Evolutionary conservation across 768 basidiomycete species (phyloP).

Genomic region (Boletus insuetus): DNA sequence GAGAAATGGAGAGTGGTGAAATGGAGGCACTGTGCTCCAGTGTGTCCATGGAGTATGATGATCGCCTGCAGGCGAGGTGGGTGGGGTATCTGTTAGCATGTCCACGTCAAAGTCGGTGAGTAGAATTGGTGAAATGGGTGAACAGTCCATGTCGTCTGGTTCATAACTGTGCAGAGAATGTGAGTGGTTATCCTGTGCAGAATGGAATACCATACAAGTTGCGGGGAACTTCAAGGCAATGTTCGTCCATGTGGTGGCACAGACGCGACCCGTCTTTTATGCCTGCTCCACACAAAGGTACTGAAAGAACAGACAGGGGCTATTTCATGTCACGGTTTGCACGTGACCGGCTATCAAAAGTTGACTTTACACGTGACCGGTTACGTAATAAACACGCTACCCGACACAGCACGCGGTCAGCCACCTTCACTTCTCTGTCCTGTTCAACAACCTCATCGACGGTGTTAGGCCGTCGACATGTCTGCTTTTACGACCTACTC

Average conservation of each 20-base stretch:
- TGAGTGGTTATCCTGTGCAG: neutral
- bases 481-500: conserved; percentile 36
- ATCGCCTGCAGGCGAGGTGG: neutral
- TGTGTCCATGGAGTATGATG: neutral
- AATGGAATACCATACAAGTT: neutral
- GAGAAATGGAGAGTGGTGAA: neutral
- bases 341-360: conserved; percentile 20
- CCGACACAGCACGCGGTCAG: conserved; percentile 12
- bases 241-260: no score
- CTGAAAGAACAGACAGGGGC: neutral
- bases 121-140: conserved; percentile 2
- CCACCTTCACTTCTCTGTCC: conserved; percentile 10
- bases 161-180: neutral
- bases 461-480: conserved; percentile 49
- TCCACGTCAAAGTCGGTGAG: conserved; percentile 14
- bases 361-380: conserved; percentile 29
- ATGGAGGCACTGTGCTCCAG: conserved; percentile 1
- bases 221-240: no score
- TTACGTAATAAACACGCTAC: conserved; percentile 33
- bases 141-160: conserved; percentile 12
- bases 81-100: neutral
- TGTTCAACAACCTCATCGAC: conserved; percentile 12
- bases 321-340: conserved; percentile 11
- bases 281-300: neutral
- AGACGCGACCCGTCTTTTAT: neutral